Conservation (phyloP, 176 grass and related monocot genomes). For the Themeda triandra region DNA sequence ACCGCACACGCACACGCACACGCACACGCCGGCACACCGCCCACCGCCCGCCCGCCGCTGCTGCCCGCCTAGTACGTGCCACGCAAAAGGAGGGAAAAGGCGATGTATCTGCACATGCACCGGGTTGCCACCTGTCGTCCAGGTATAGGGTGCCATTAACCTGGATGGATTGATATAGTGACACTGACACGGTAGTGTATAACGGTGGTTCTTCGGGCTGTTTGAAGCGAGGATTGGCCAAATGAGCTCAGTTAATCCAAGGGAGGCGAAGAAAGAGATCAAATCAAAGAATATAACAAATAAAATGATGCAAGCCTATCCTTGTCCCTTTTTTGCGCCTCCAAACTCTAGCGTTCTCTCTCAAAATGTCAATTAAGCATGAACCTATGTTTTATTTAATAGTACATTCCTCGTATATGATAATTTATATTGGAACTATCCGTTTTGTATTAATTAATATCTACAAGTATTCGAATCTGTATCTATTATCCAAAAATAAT, state of each 20-base stretch:
- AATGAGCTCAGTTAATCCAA: neutral
- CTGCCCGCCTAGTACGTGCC: neutral
- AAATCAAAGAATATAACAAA: too few relatives aligned
- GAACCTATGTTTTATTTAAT: neutral
- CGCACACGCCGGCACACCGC: neutral
- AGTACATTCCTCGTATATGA: neutral
- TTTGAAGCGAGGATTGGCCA: neutral
- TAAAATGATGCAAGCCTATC: too few relatives aligned
- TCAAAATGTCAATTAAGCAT: too few relatives aligned
- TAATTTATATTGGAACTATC: neutral
- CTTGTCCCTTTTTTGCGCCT: too few relatives aligned
- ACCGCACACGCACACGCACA: neutral
- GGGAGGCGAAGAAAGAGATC: too few relatives aligned
- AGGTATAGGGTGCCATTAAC: neutral
- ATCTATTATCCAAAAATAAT: neutral
- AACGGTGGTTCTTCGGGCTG: neutral
- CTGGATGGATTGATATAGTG: neutral
- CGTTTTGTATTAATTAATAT: neutral
- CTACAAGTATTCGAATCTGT: neutral
- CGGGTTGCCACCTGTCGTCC: neutral
- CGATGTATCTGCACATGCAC: neutral
- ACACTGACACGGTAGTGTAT: neutral
- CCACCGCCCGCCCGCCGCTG: neutral
- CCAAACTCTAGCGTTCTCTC: too few relatives aligned
- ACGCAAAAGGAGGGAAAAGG: neutral